Evolutionary conservation across 257 asterid species (phyloP), one percentile per base, ranked within the genome.

Genomic region (Solanum ossicruentum): DNA sequence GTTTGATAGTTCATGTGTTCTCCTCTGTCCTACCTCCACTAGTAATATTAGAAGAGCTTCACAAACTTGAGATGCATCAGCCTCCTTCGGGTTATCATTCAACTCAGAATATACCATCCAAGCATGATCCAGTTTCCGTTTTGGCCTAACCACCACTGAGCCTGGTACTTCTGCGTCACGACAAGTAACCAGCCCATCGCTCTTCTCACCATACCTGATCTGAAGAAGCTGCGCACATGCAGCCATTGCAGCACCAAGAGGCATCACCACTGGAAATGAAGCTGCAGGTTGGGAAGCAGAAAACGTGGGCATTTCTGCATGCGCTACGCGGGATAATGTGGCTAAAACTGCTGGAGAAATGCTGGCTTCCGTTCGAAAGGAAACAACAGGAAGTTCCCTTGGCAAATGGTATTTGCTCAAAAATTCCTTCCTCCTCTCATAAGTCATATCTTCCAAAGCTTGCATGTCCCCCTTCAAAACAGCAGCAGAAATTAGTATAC

Each of bases 221-320:
- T 93, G 99, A 75, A 97, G 98, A 83, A 97, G 93, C 91, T 97
- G 99, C 3, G 99, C 98, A 83, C 98, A 95, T 8, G 98, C 98
- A 65, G 98, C 98, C 99, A 97, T 97, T 51, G 92, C 99, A n/a
- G 98, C 98, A 52, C 98, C 98, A 5, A 95, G 97, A 71, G 99
- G 99, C 88, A 97, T 87, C 85, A 95, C 92, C 39, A 95, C 97
- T 0, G 99, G 98, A 75, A 97, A 89, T 1, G 90, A 91, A 9
- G 98, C 92, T 77, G 89, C 92, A 83, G 89, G 93, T 58, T 91
- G 57, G 84, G 73, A 95, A 0, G 86, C n/a, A 9, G 96, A 85
- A 73, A 96, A 91, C 82, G 72, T 83, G 9, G 97, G 96, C 16
- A 97, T 83, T 70, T 97, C 98, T 5, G 99, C 99, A 71, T 95